Conservation (phyloP, 768 basidiomycete species). For the Gymnopilus dilepis region DNA sequence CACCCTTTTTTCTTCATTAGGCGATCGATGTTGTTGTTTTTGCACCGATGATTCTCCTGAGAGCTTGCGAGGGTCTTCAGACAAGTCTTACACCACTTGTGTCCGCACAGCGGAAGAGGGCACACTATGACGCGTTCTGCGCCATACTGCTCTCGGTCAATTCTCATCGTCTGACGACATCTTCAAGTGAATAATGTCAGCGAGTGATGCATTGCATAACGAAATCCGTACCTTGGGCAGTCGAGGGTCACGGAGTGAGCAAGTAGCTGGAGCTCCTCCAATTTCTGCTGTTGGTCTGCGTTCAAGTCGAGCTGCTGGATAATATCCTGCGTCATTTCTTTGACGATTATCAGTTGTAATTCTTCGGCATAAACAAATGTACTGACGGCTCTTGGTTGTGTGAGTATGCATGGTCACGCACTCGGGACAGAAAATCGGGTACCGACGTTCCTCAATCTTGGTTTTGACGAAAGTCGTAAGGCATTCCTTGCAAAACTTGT, state of each 20-base stretch:
- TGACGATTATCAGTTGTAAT: not conserved
- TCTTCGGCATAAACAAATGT: not conserved
- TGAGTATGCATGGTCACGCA: slow-evolving; percentile 45
- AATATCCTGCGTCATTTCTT: slow-evolving; percentile 25
- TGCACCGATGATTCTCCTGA: slow-evolving; percentile 59
- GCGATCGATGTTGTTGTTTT: slow-evolving; percentile 58
- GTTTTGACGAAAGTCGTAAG: slow-evolving; percentile 45
- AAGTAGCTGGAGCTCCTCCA: slow-evolving; percentile 37
- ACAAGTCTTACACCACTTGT: slow-evolving; percentile 69
- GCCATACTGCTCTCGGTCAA: slow-evolving; percentile 55
- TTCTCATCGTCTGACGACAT: slow-evolving; percentile 51
- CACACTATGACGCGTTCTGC: slow-evolving; percentile 49
- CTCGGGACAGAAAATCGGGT: slow-evolving; percentile 65
- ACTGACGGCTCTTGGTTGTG: slow-evolving; percentile 35
- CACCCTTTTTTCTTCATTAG: slow-evolving; percentile 61
- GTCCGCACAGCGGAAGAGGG: slow-evolving; percentile 49
- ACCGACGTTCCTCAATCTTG: slow-evolving; percentile 57
- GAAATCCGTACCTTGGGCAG: slow-evolving; percentile 26
- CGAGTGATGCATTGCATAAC: no score
- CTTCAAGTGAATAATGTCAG: slow-evolving; percentile 39
- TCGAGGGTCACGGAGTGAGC: slow-evolving; percentile 35
- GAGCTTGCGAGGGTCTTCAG: slow-evolving; percentile 45
- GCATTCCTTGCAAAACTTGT: slow-evolving; percentile 61
- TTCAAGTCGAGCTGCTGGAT: slow-evolving; percentile 35
- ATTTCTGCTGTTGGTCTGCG: slow-evolving; percentile 38